Base-by-base conservation (phyloP, 2,329 filamentous ascomycete species). In the Lithohypha guttulata region DNA sequence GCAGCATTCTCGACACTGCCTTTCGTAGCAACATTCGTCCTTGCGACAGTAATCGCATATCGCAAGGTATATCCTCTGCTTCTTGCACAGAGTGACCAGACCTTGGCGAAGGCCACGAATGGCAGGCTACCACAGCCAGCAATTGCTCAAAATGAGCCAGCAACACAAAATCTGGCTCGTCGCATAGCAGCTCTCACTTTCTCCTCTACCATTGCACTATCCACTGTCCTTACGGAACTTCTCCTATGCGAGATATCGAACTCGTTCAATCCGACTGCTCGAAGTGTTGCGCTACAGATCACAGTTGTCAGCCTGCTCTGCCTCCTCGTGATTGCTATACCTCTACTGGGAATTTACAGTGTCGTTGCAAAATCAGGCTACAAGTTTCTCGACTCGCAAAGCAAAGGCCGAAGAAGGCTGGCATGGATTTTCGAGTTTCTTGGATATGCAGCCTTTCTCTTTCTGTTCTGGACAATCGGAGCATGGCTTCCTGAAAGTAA, bases 221-320 rank as follows among this genome's bases (percentile, higher is more conserved):
- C 84, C 4, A 73, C 80, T 25, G 82, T 89, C 1, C 66, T 93
- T 31, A 84, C 78, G 2, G 79, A 87, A 59, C 63, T 93, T 49
- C 82, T 93, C 31, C 70, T 93, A 6, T 85, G 83, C 51, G 85
- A 93, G 60, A 84, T 93, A 29, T 77, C 82, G 18, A 83, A 84
- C 53, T 69, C 81, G 4, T 70, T 84, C n/a, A 72, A 79, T 47
- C 70, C 77, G 5, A 65, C 67, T 21, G 83, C 82, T 9, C 70
- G 84, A 43, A 73, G 71, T 15, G 55, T 81, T 19, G 83, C 80
- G 15, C 66, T 93, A 49, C 70, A 75, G 41, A 60, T 80, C 20
- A 84, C 80, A 0, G 73, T 93, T 18, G 75, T 79, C 5, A 73
- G 75, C 14, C 64, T 93, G 28, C 62, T 93, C 19, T 70, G 84